phyloP scores from a whole-genome alignment of 441 rosid genomes.

The Gossypium lobatum region DNA sequence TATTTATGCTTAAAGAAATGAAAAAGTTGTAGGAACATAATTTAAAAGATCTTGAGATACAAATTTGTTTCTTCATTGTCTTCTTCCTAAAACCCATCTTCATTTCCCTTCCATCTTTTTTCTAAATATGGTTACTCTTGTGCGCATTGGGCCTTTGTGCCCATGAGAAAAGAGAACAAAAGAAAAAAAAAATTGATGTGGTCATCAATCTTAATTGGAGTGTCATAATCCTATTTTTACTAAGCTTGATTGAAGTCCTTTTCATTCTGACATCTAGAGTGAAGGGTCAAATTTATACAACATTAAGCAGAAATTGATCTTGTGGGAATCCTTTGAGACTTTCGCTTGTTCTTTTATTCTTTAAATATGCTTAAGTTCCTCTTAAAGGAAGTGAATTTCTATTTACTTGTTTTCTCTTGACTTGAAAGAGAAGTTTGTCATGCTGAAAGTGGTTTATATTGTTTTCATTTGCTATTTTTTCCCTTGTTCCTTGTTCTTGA shows the following conservation, averaged over 20 bases:
- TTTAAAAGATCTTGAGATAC: neutral
- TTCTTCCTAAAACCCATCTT: neutral
- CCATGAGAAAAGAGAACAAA: neutral
- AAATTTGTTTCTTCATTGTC: neutral
- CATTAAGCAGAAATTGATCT: neutral
- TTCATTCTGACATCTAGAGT: neutral
- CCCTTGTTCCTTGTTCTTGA: neutral
- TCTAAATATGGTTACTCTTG: neutral
- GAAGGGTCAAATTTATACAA: neutral
- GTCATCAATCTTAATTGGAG: neutral
- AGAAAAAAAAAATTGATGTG: neutral
- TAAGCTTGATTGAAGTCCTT: neutral
- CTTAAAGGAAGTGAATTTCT: neutral
- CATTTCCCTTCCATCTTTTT: neutral
- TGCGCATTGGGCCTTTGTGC: neutral
- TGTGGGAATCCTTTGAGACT: neutral
- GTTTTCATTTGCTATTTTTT: neutral
- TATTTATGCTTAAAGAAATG: neutral
- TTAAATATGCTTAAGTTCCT: neutral
- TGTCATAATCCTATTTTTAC: neutral
- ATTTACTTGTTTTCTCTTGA: neutral
- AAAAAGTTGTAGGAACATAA: neutral
- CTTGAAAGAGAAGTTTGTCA: neutral
- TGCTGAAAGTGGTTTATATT: neutral
- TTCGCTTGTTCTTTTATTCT: neutral